Conservation (phyloP, 441 rosid genomes). For the Erodium trifolium region DNA sequence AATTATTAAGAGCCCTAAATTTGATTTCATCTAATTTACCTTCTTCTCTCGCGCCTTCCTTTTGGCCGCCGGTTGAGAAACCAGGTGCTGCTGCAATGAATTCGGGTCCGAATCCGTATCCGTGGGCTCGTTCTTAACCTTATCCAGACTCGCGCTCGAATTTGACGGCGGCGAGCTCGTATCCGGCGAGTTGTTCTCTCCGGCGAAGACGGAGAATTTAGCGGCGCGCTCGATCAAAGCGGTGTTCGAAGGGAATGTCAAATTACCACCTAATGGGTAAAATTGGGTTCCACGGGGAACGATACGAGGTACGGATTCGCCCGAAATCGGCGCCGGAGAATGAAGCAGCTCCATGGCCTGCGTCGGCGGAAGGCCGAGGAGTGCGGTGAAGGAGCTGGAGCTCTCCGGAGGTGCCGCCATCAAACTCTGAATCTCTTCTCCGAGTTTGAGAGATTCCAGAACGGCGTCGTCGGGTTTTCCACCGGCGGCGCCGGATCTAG, state of each 20-base stretch:
- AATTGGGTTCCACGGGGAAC: constrained; percentile 1
- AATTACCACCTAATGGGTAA: constrained; percentile 23
- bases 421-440: constrained; percentile 51
- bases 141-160: constrained; percentile 41
- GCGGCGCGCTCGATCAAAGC: constrained; percentile 47
- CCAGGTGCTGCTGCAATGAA: constrained; percentile 30
- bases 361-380: constrained; percentile 69
- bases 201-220: constrained; percentile 47
- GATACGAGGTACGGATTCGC: neutral
- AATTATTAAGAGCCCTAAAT: too few relatives aligned
- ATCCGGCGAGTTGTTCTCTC: constrained; percentile 39
- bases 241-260: constrained; percentile 39
- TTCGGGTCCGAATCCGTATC: constrained; percentile 42
- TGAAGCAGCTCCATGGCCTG: constrained; percentile 80
- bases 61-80: constrained; percentile 42
- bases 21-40: constrained; percentile 27
- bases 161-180: constrained; percentile 41
- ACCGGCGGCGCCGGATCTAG: constrained; percentile 28
- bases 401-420: constrained; percentile 44
- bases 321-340: constrained; percentile 17
- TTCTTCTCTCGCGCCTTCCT: constrained; percentile 75
- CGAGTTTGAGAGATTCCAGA: constrained; percentile 51
- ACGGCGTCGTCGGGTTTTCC: constrained; percentile 24
- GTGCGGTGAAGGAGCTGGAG: constrained; percentile 72
- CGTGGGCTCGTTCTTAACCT: constrained; percentile 59